Evolutionary conservation across 495 filamentous ascomycete genomes (phyloP), one percentile per base, ranked within the genome.

Genomic region (Daldinia vernicosa): DNA sequence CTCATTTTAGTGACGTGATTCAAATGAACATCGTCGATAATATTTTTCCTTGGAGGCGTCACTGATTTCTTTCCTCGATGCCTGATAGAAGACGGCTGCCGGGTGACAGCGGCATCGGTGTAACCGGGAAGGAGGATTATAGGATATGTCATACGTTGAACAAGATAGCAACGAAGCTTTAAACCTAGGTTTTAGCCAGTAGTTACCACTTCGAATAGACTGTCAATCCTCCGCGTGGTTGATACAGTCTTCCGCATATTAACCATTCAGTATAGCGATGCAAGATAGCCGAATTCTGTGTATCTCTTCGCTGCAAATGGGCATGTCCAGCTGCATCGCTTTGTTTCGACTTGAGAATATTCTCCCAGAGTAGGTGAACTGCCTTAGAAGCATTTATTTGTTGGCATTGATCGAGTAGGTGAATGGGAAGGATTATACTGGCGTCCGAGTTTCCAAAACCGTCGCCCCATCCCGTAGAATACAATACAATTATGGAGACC

Each of bases 51-150:
- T 47, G 19, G 43, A 47, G 43, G 9, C 19, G 17, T 8, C 17
- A 47, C 43, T 24, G 5, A 6, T 43, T 17, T 22, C 33, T 53
- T 28, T 53, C 26, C 15, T 27, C 30, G 26, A 37, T 26, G 11
- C 39, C 55, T 24, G 1, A 22, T 45, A 28, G 26, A 37, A 28
- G 26, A 37, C 28, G 22, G 24, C 33, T 43, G 43, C 24, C 63
- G 69, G 64, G 32, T 26, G 58, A 63, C 47, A 60, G 60, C 69
- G 28, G 53, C 45, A 67, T 71, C 56, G 57, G 69, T 71, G 63
- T 43, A 28, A 72, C 63, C 35, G 24, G 53, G 45, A 43, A 9
- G 45, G 11, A 54, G 35, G 39, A 37, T 65, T 26, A 32, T 67
- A 50, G 9, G 15, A 55, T 22, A 55, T 60, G 60, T 68, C 64